Evolutionary conservation across 2,329 filamentous ascomycete genomes (phyloP).

Genomic region (Claviceps fusiformis): DNA sequence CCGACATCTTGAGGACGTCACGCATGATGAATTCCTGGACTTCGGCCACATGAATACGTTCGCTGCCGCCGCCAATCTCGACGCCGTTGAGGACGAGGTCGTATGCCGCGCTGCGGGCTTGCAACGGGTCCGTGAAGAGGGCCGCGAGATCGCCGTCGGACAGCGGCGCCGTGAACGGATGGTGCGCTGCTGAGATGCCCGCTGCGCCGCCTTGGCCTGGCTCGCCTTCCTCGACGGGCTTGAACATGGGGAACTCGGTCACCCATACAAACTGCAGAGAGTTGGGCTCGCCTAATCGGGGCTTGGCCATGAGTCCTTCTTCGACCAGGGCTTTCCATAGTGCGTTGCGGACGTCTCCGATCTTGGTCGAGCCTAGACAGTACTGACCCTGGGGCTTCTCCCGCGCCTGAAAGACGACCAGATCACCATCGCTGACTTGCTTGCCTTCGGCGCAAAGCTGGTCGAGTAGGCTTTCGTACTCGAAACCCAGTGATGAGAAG

Average conservation of each 20-base stretch:
- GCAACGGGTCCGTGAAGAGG: slow-evolving; percentile 56
- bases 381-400: slow-evolving; percentile 44
- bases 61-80: slow-evolving; percentile 83
- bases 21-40: slow-evolving; percentile 78
- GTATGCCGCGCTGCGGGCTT: slow-evolving; percentile 75
- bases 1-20: slow-evolving; percentile 66
- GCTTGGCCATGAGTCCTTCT: slow-evolving; percentile 37
- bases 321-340: slow-evolving; percentile 57
- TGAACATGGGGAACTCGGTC: slow-evolving; percentile 84
- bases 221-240: slow-evolving; percentile 46
- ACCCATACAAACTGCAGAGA: slow-evolving; percentile 70
- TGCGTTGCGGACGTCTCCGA: slow-evolving; percentile 60
- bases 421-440: slow-evolving; percentile 47
- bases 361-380: slow-evolving; percentile 45
- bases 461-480: slow-evolving; percentile 45
- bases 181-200: slow-evolving; percentile 78
- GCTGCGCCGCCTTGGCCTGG: slow-evolving; percentile 72
- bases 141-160: slow-evolving; percentile 58
- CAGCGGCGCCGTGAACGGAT: slow-evolving; percentile 87
- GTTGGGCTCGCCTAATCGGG: slow-evolving; percentile 21
- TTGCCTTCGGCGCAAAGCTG: slow-evolving; percentile 22
- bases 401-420: slow-evolving; percentile 72
- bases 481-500: slow-evolving; percentile 56
- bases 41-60: slow-evolving; percentile 74
- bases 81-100: slow-evolving; percentile 93